A percentile compares a stretch with the other conserved stretches of the same genome.
phyloP scores from a whole-genome alignment of 1,284 basidiomycete genomes.

The Porogramme epimiltina region DNA sequence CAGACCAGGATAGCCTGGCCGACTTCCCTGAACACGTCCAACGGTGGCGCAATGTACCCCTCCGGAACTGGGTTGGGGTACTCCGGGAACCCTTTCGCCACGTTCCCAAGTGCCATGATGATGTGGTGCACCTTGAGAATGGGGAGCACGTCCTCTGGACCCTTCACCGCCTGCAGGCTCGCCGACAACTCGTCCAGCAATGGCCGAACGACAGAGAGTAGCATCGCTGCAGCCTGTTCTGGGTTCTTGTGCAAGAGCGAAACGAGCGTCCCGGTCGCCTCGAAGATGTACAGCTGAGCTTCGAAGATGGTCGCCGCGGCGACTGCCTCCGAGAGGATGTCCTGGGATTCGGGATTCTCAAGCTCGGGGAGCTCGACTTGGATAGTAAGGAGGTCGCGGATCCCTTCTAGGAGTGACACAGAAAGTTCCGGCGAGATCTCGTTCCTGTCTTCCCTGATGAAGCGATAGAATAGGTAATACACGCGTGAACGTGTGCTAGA shows the following conservation, averaged over 20 bases:
- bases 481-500: conserved; percentile 76
- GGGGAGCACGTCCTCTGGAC: conserved; percentile 64
- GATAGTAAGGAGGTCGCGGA: conserved; percentile 74
- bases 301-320: conserved; percentile 79
- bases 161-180: conserved; percentile 65
- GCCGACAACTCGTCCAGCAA: conserved; percentile 78
- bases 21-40: conserved; percentile 85
- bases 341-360: conserved; percentile 59
- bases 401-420: conserved; percentile 70
- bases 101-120: conserved; percentile 92
- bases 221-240: conserved; percentile 72
- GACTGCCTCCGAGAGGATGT: conserved; percentile 82
- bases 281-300: conserved; percentile 94
- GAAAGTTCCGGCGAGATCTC: conserved; percentile 82
- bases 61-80: conserved; percentile 70
- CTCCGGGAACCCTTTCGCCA: conserved; percentile 97
- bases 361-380: conserved; percentile 66
- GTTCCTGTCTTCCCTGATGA: conserved; percentile 83
- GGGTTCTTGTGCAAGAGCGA: conserved; percentile 72
- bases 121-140: conserved; percentile 94
- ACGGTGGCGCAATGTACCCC: conserved; percentile 71
- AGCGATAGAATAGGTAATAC: conserved; percentile 93
- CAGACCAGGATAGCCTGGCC: conserved; percentile 90
- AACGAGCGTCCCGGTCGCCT: conserved; percentile 86
- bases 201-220: conserved; percentile 82